phyloP scores from a whole-genome alignment of 106 monocot species.

The Triglochin maritima region DNA sequence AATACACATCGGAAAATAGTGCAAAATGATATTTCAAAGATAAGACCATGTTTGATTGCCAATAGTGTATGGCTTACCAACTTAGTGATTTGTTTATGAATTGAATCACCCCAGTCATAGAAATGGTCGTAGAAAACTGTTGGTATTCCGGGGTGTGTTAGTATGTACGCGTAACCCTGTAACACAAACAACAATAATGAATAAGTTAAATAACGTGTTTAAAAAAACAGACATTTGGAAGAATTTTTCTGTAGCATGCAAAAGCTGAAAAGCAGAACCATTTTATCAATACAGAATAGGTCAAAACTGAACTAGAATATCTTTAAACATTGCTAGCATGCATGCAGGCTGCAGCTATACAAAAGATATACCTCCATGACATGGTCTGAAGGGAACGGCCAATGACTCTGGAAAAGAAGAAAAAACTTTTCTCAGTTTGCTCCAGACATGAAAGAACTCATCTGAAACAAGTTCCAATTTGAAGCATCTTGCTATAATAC shows the following conservation, averaged over 20 bases:
- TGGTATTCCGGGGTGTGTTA: constrained; percentile 85
- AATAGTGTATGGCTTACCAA: constrained; percentile 38
- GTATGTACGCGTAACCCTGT: constrained; percentile 92
- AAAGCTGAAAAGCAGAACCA: background rate
- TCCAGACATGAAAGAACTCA: background rate
- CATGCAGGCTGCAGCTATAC: background rate
- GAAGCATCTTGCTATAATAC: constrained; percentile 13
- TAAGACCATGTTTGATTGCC: background rate
- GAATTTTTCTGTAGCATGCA: background rate
- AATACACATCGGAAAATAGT: background rate
- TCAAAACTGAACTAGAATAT: background rate
- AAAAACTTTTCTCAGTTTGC: background rate
- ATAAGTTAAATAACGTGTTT: background rate
- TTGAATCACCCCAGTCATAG: constrained; percentile 55
- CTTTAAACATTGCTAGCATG: no score
- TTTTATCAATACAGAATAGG: background rate
- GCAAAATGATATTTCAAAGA: background rate
- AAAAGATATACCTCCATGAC: constrained; percentile 54
- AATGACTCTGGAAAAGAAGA: constrained; percentile 51
- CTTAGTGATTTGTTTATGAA: constrained; percentile 60
- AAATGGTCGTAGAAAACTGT: constrained; percentile 78
- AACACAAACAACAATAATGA: background rate
- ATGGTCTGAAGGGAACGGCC: constrained; percentile 75
- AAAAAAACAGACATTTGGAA: background rate
- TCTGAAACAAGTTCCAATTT: background rate